A percentile compares a stretch with the other conserved stretches of the same genome.
Evolutionary conservation across 352 stramenopile species (phyloP).

Genomic region (Phytopythium helicoides): DNA sequence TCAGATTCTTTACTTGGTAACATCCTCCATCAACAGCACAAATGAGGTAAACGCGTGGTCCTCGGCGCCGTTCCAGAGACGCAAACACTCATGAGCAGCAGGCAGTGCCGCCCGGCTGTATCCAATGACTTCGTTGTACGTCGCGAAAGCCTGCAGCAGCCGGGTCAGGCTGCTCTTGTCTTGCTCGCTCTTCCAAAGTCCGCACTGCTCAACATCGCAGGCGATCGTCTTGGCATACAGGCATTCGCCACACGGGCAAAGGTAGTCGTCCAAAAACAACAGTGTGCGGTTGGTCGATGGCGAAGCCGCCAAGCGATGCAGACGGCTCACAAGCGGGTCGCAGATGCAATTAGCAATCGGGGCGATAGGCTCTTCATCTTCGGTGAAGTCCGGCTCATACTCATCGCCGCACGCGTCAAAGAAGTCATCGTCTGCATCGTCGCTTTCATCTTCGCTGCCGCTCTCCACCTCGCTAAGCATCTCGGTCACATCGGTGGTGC

Average conservation of each 20-base stretch:
- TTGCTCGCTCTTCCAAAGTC: constrained; percentile 15
- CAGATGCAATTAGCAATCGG: constrained; percentile 28
- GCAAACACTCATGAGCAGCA: constrained; percentile 47
- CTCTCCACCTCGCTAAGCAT: constrained; percentile 34
- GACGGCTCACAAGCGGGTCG: constrained; percentile 27
- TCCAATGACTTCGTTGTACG: constrained; percentile 64
- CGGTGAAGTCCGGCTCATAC: neutral
- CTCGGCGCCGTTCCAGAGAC: constrained; percentile 59
- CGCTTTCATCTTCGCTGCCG: constrained; percentile 20
- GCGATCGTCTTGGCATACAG: constrained; percentile 53
- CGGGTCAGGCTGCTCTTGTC: constrained; percentile 39
- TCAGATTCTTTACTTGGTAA: constrained; percentile 19
- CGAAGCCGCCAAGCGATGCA: constrained; percentile 15
- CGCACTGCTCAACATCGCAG: constrained; percentile 36
- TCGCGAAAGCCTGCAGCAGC: constrained; percentile 67
- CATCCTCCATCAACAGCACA: constrained; percentile 54
- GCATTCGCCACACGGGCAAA: constrained; percentile 63
- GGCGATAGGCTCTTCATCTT: constrained; percentile 7
- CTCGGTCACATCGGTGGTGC: constrained; percentile 49
- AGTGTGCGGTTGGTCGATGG: constrained; percentile 8
- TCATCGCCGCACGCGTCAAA: constrained; percentile 18
- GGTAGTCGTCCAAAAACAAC: constrained; percentile 55
- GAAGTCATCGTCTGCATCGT: constrained; percentile 18
- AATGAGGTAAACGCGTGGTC: constrained; percentile 62
- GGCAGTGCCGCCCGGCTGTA: constrained; percentile 57